phyloP scores from a whole-genome alignment of 1,139 yeast genomes.

The Saccharomyces hybrid region DNA sequence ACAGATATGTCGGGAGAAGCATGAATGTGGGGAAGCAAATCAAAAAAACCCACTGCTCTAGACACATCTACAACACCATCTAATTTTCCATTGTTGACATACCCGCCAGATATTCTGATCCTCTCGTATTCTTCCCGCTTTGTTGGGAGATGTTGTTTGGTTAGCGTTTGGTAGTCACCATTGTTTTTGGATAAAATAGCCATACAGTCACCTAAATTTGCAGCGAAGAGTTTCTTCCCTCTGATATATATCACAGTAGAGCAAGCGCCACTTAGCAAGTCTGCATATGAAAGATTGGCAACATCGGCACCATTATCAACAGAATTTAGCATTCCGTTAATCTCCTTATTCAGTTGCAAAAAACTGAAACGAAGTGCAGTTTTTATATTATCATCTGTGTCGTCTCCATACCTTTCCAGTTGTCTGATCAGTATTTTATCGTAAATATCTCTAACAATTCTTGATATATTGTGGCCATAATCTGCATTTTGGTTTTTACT shows the following conservation, averaged over 20 bases:
- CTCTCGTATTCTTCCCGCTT: slow-evolving; percentile 74
- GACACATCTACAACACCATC: slow-evolving; percentile 81
- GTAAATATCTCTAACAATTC: slow-evolving; percentile 71
- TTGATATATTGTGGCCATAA: slow-evolving; percentile 65
- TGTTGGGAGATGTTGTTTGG: slow-evolving; percentile 82
- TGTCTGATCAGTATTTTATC: slow-evolving; percentile 57
- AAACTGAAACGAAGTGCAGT: slow-evolving; percentile 79
- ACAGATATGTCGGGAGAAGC: slow-evolving; percentile 78
- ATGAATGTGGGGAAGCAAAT: slow-evolving; percentile 79
- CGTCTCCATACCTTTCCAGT: slow-evolving; percentile 58
- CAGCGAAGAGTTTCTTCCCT: slow-evolving; percentile 65
- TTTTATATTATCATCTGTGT: slow-evolving; percentile 39
- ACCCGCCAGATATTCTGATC: slow-evolving; percentile 87
- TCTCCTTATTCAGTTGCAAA: slow-evolving; percentile 70
- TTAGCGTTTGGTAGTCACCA: slow-evolving; percentile 69
- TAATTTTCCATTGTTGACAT: slow-evolving; percentile 76
- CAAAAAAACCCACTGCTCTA: slow-evolving; percentile 87
- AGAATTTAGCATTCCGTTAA: slow-evolving; percentile 42
- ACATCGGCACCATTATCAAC: slow-evolving; percentile 32
- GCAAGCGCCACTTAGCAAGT: slow-evolving; percentile 77
- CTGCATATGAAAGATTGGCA: slow-evolving; percentile 46
- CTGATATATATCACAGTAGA: slow-evolving; percentile 74
- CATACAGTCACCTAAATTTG: slow-evolving; percentile 87
- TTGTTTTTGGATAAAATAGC: slow-evolving; percentile 71
- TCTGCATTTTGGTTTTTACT: slow-evolving; percentile 59